Conservation (phyloP, 768 basidiomycete species). For the Pulveroboletus sp. region DNA sequence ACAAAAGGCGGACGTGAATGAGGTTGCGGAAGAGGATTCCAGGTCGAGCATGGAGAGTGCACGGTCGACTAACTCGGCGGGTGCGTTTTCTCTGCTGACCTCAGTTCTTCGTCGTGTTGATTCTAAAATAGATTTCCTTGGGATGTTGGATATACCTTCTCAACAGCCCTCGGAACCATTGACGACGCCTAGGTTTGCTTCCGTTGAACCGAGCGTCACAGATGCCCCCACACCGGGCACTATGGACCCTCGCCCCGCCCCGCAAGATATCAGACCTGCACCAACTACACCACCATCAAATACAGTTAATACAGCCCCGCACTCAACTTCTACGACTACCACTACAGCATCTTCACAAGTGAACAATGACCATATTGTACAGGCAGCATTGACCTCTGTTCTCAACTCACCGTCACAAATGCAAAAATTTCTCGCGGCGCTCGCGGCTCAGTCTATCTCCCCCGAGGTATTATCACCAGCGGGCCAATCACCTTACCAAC, state of each 20-base stretch:
- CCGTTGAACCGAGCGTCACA: conserved; percentile 20
- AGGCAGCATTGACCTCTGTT: conserved; percentile 48
- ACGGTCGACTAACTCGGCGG: conserved; percentile 13
- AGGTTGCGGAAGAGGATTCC: conserved; percentile 40
- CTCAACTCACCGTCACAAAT: conserved; percentile 48
- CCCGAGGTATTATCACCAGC: conserved; percentile 20
- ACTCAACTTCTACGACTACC: conserved; percentile 8
- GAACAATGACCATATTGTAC: conserved; percentile 44
- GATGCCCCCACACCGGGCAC: conserved; percentile 15
- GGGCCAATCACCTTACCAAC: conserved; percentile 17
- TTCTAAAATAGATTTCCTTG: conserved; percentile 34
- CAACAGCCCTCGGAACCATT: conserved; percentile 33
- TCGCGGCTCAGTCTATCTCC: conserved; percentile 28
- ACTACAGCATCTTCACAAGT: conserved; percentile 8
- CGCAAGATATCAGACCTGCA: conserved; percentile 15
- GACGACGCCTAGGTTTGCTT: conserved; percentile 23
- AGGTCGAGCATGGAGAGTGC: conserved; percentile 27
- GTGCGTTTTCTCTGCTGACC: background rate
- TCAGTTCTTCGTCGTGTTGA: conserved; percentile 1
- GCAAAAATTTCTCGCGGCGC: conserved; percentile 49
- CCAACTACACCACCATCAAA: conserved; percentile 12
- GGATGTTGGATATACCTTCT: conserved; percentile 44
- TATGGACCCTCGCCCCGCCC: conserved; percentile 9
- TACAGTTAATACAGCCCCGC: conserved; percentile 4
- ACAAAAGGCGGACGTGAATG: conserved; percentile 33